These are phyloP conservation scores for Populus tremula DNA, from an alignment of 345 rosid genomes.

Conservation along the genomic window DNA sequence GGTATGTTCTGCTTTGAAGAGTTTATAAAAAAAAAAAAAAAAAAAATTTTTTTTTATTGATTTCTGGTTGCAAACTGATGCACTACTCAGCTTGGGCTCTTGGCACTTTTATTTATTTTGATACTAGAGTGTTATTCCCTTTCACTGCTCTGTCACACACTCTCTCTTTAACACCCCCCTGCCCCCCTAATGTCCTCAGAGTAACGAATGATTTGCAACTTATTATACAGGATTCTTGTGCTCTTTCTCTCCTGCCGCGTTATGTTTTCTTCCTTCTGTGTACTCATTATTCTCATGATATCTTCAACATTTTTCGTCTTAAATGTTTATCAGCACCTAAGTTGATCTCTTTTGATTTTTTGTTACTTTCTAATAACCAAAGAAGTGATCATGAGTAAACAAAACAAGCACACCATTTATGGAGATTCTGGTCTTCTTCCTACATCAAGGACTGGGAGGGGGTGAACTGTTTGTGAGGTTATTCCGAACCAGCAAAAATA, in stretches of 20 bases:
- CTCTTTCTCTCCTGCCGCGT: neutral
- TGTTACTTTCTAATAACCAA: neutral
- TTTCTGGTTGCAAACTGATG: slow-evolving; percentile 13
- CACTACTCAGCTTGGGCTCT: neutral
- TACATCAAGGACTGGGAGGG: neutral
- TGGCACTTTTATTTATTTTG: neutral
- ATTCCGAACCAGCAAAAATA: neutral
- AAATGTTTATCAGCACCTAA: neutral
- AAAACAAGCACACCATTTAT: neutral
- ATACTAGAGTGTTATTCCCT: neutral
- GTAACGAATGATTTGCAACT: neutral
- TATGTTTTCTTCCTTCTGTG: neutral
- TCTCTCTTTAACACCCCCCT: neutral
- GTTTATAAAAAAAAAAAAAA: slow-evolving; percentile 2
- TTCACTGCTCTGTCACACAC: neutral
- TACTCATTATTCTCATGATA: neutral
- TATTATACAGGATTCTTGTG: neutral
- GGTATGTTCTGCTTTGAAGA: slow-evolving; percentile 42
- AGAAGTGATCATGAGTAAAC: neutral
- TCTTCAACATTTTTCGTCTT: neutral
- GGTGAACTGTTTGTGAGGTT: neutral
- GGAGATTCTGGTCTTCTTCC: neutral
- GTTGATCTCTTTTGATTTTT: neutral
- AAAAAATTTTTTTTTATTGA: neutral
- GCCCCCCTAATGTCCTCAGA: neutral